Conservation (phyloP, 805 yeast species). For the Saturnispora gosingensis region DNA sequence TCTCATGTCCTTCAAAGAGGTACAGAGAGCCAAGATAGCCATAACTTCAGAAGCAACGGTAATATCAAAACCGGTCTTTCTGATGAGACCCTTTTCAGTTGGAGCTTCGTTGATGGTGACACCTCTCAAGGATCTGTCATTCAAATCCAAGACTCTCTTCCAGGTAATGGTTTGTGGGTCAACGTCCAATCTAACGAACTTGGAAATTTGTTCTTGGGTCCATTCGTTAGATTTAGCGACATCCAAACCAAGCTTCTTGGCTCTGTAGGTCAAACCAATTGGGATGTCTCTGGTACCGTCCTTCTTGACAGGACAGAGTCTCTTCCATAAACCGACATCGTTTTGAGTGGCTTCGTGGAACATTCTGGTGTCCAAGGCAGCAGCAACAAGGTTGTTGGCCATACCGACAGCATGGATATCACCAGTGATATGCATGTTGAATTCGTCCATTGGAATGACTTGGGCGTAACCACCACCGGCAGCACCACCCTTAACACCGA, state of each 20-base stretch:
- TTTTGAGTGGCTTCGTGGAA: constrained; percentile 86
- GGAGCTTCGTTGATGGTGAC: constrained; percentile 87
- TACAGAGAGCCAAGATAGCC: constrained; percentile 88
- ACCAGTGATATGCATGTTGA: constrained; percentile 95
- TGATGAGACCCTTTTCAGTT: constrained; percentile 81
- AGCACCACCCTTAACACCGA: constrained; percentile 98
- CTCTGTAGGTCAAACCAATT: constrained; percentile 66
- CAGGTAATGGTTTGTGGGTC: constrained; percentile 87
- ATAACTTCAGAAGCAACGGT: constrained; percentile 94
- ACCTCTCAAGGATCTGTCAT: constrained; percentile 84
- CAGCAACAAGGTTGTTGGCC: constrained; percentile 89
- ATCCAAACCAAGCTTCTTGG: constrained; percentile 69
- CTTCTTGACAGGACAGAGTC: constrained; percentile 79
- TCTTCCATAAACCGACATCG: constrained; percentile 68
- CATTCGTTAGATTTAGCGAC: constrained; percentile 75
- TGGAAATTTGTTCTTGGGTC: constrained; percentile 62
- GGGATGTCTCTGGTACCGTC: constrained; percentile 69
- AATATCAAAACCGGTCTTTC: constrained; percentile 89
- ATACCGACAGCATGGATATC: constrained; percentile 95
- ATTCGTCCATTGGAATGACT: constrained; percentile 98
- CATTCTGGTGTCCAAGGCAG: constrained; percentile 94
- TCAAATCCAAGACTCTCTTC: constrained; percentile 89
- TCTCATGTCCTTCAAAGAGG: constrained; percentile 73
- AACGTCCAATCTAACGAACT: constrained; percentile 77
- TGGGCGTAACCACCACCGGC: constrained; percentile 99